Percentiles rank a stretch among this genome's conserved stretches.
phyloP scores from a whole-genome alignment of 2,329 filamentous ascomycete genomes.

The Fusarium annulatum region DNA sequence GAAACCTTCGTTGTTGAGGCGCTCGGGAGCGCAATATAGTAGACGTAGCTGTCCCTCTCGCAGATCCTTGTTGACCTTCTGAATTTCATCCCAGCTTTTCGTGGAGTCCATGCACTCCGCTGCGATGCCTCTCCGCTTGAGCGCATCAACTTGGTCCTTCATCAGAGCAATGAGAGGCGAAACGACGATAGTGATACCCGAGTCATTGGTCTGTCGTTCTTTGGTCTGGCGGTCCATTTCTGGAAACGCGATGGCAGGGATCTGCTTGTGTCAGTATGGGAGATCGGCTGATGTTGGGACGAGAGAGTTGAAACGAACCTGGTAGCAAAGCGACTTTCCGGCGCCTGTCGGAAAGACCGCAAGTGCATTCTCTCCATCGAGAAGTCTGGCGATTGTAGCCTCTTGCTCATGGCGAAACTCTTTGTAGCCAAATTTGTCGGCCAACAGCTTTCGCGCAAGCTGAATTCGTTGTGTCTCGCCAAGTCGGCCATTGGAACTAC shows the following conservation, averaged over 20 bases:
- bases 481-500: neutral
- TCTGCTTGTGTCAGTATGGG: slow-evolving; percentile 44
- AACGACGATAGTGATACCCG: slow-evolving; percentile 66
- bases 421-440: slow-evolving; percentile 53
- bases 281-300: neutral
- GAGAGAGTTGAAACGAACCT: slow-evolving; percentile 46
- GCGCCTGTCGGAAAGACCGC: slow-evolving; percentile 61
- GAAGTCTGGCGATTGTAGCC: slow-evolving; percentile 52
- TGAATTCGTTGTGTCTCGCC: slow-evolving; percentile 5
- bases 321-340: slow-evolving; percentile 63
- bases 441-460: slow-evolving; percentile 48
- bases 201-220: slow-evolving; percentile 44
- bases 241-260: slow-evolving; percentile 60
- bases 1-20: slow-evolving; percentile 70
- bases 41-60: slow-evolving; percentile 61
- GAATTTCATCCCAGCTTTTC: slow-evolving; percentile 61
- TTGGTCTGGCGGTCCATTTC: slow-evolving; percentile 52
- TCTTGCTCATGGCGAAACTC: slow-evolving; percentile 59
- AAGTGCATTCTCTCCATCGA: slow-evolving; percentile 55
- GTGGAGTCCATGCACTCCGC: slow-evolving; percentile 68
- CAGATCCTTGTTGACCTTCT: slow-evolving; percentile 51
- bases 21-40: slow-evolving; percentile 69
- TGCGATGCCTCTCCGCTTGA: slow-evolving; percentile 60
- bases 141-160: slow-evolving; percentile 70
- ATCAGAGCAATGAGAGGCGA: slow-evolving; percentile 68